A percentile compares a stretch with the other conserved stretches of the same genome.
Evolutionary conservation across 2,329 filamentous ascomycete genomes (phyloP).

Genomic region (Lasiodiplodia gonubiensis): DNA sequence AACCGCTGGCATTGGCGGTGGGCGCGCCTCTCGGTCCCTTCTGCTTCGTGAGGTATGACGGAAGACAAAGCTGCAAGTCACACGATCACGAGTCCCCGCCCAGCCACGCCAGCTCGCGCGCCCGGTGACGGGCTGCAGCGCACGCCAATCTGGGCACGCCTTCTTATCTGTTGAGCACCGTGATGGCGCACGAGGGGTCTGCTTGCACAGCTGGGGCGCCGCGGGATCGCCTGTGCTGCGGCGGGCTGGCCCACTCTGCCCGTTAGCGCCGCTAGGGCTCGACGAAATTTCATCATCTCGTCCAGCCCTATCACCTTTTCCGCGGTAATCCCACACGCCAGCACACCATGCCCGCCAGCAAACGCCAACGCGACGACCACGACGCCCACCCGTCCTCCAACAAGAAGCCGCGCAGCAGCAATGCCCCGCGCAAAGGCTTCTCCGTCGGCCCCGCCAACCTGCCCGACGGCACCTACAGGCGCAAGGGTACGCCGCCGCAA

Average conservation of each 20-base stretch:
- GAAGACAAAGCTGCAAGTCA: slow-evolving; percentile 24
- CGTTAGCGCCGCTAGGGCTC: neutral
- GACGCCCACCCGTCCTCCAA: slow-evolving; percentile 44
- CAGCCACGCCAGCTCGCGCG: neutral
- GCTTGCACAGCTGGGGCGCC: neutral
- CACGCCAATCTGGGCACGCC: neutral
- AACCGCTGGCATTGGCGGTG: neutral
- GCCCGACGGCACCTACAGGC: slow-evolving; percentile 84
- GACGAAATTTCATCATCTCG: slow-evolving; percentile 17
- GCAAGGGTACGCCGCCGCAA: slow-evolving; percentile 65
- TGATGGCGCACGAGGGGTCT: slow-evolving; percentile 1
- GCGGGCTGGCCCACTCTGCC: neutral
- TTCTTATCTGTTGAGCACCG: neutral
- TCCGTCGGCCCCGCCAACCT: slow-evolving; percentile 86
- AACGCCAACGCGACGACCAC: slow-evolving; percentile 59
- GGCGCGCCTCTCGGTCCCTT: neutral
- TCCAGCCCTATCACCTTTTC: slow-evolving; percentile 8
- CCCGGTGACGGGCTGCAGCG: neutral
- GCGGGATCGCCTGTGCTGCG: neutral
- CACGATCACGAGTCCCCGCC: slow-evolving; percentile 19
- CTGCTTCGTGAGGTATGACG: slow-evolving; percentile 4
- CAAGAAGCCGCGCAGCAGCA: slow-evolving; percentile 50
- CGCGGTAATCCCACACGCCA: slow-evolving; percentile 62
- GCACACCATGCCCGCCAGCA: slow-evolving; percentile 42
- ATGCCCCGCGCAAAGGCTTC: slow-evolving; percentile 70